These are phyloP conservation scores for Candida glaebosa DNA, from an alignment of 805 yeast species.

Conservation along the genomic window DNA sequence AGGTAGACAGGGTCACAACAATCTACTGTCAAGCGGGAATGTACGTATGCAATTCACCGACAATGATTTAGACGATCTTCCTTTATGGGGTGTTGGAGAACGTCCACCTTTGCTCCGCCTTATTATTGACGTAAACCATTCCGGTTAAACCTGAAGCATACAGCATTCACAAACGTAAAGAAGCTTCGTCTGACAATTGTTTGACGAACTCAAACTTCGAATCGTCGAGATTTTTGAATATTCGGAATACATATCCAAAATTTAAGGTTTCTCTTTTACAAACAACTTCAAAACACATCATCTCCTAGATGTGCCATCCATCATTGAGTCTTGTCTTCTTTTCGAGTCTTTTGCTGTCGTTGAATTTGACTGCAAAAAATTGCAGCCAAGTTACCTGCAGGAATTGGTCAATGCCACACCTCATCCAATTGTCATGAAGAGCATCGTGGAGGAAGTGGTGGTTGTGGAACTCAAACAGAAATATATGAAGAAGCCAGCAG, in stretches of 20 bases:
- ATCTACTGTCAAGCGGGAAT: not conserved
- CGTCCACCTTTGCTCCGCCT: not conserved
- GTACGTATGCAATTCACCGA: not conserved
- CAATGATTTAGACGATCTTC: not conserved
- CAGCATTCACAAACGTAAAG: too few relatives aligned
- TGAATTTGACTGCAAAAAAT: not conserved
- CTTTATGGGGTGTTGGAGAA: not conserved
- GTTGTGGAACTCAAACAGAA: constrained; percentile 7
- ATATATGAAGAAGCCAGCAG: constrained; percentile 7
- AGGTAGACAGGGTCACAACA: not conserved
- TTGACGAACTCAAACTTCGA: too few relatives aligned
- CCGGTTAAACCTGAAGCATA: not conserved
- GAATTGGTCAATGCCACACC: not conserved
- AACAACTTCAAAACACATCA: too few relatives aligned
- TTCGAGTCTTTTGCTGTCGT: not conserved
- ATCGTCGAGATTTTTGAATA: too few relatives aligned
- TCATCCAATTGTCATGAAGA: not conserved
- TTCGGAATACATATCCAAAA: too few relatives aligned
- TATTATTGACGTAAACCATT: not conserved
- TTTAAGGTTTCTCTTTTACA: too few relatives aligned
- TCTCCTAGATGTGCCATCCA: too few relatives aligned
- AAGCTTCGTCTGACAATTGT: too few relatives aligned
- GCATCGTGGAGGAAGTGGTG: constrained; percentile 1
- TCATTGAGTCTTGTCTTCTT: too few relatives aligned
- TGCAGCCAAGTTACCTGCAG: constrained; percentile 1